Base-by-base conservation (phyloP, 2,329 filamentous ascomycete species). In the Helminthosporium solani region DNA sequence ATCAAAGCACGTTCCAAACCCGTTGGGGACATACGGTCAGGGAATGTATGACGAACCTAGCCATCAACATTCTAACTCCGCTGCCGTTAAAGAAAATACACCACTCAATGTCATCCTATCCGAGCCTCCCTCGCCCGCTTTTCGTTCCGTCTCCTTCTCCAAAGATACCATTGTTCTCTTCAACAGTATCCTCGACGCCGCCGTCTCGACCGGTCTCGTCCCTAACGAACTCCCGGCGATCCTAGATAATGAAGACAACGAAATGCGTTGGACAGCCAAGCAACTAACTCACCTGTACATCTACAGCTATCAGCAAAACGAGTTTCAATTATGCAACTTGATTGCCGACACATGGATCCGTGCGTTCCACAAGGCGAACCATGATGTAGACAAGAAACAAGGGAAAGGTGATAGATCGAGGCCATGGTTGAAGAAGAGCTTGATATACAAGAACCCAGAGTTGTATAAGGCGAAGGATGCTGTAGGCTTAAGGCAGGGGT, bases 321-420 rank as follows among this genome's bases (percentile, higher is more conserved):
- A 49, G 2, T 60, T 48, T 46, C 28, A 64, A 30, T 30, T 56
- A 18, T 67, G 64, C 47, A 64, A 68, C 40, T 48, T 68, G 12
- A 42, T 68, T 21, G 51, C 53, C 28, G 65, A 68, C 34, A 64
- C 59, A 4, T 68, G 64, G 64, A 68, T 68, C 44, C 64, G 61
- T 14, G 62, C 59, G 1, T 61, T 66, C 45, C 65, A 65, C 21
- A 36, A 20, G 4, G 36, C 44, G 4, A 54, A 60, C 36, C 34
- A 20, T 7, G 33, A 35, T 12, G 33, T 11, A 8, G 33, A 20
- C n/a, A 35, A 35, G 16, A 35, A 35, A 16, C 4, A 5, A 2
- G 34, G 18, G 8, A 21, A 36, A 7, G 20, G 16, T n/a, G 7
- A 36, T n/a, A 12, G 6, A n/a, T 2, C 35, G 35, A 7, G n/a